Percentiles rank a stretch among this genome's conserved stretches.
phyloP scores from a whole-genome alignment of 257 asterid species.

The Ocimum tenuiflorum region DNA sequence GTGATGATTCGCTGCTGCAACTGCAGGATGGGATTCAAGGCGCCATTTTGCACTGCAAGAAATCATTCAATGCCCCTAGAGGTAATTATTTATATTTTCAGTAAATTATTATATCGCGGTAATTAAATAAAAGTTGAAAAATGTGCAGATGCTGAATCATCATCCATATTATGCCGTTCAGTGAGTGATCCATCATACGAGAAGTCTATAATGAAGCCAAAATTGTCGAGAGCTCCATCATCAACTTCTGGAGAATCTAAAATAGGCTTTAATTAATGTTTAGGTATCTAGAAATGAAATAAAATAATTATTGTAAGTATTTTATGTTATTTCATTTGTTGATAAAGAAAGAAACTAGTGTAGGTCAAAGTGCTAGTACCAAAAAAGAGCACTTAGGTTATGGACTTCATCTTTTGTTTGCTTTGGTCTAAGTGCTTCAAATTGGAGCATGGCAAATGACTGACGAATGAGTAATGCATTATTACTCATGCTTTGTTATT shows the following conservation, averaged over 20 bases:
- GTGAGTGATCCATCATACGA: conserved; percentile 61
- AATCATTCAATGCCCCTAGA: conserved; percentile 65
- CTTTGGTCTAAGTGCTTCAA: conserved; percentile 30
- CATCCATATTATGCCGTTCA: conserved; percentile 44
- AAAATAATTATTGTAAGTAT: conserved; percentile 14
- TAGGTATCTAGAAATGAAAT: conserved; percentile 7
- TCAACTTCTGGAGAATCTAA: conserved; percentile 27
- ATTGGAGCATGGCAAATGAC: conserved; percentile 23
- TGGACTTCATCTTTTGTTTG: conserved; percentile 14
- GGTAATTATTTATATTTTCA: conserved; percentile 48
- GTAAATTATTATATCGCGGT: too few species aligned
- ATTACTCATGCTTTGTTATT: conserved; percentile 23
- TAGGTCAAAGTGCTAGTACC: conserved; percentile 37
- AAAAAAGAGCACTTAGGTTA: conserved; percentile 25
- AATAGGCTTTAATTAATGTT: background rate
- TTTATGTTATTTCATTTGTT: background rate
- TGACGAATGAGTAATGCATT: conserved; percentile 45
- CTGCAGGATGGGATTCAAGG: conserved; percentile 82
- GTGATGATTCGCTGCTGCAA: conserved; percentile 73
- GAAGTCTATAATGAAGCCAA: conserved; percentile 29
- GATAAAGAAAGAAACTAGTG: conserved; percentile 14
- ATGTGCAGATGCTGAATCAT: conserved; percentile 35
- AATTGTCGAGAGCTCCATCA: conserved; percentile 15
- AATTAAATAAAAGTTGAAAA: background rate
- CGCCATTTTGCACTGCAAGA: conserved; percentile 87